Evolutionary conservation across 2,329 filamentous ascomycete species (phyloP).

Genomic region (Emergomyces pasteurianus): DNA sequence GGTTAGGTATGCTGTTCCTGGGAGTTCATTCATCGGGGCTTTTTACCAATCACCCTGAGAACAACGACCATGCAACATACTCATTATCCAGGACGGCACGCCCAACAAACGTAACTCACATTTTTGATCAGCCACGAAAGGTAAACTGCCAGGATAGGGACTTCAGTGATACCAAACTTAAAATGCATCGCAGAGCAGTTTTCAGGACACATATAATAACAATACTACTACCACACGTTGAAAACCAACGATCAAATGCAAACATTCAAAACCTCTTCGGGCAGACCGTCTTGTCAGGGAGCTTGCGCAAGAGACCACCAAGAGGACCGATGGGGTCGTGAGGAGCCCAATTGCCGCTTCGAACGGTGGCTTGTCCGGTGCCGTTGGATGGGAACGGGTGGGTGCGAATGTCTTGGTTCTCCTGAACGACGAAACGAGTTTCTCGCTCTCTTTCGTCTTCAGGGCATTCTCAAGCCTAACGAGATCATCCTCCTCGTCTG

Average conservation of each 20-base stretch:
- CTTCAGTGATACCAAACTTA: neutral
- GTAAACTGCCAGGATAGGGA: neutral
- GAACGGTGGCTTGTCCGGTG: constrained; percentile 42
- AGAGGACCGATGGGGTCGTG: constrained; percentile 47
- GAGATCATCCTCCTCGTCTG: constrained; percentile 41
- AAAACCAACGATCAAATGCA: neutral
- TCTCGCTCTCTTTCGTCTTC: constrained; percentile 21
- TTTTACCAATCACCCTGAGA: neutral
- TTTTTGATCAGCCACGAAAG: neutral
- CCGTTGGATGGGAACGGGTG: constrained; percentile 39
- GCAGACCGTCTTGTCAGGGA: constrained; percentile 24
- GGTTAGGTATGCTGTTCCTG: neutral
- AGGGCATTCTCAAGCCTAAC: constrained; percentile 37
- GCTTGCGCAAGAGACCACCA: constrained; percentile 44
- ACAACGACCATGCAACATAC: neutral
- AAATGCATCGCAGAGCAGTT: neutral
- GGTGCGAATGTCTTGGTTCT: constrained; percentile 45
- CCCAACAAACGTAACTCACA: neutral
- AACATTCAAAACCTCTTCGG: too few species aligned
- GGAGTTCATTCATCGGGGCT: neutral
- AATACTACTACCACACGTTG: neutral
- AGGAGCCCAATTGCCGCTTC: constrained; percentile 45
- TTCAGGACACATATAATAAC: too few species aligned
- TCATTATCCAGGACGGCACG: neutral
- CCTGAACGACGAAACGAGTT: constrained; percentile 34